Evolutionary conservation across 2,329 filamentous ascomycete species (phyloP).

Genomic region (Nemania sp.): DNA sequence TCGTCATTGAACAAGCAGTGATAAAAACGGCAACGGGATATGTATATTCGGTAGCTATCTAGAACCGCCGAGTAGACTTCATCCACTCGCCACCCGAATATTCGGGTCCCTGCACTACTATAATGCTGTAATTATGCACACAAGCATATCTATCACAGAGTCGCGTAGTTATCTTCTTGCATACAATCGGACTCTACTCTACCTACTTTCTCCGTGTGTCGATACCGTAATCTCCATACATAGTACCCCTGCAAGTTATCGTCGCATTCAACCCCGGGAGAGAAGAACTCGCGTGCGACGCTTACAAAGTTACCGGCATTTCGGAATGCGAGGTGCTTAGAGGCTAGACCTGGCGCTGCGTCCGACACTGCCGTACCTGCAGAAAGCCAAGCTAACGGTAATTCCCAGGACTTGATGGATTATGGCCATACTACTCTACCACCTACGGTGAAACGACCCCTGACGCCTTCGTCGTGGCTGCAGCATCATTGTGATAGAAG

Average conservation of each 20-base stretch:
- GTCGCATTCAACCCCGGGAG: constrained; percentile 2
- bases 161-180: constrained; percentile 54
- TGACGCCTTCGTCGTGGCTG: constrained; percentile 73
- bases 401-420: constrained; percentile 68
- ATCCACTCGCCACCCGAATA: constrained; percentile 68
- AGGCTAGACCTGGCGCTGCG: constrained; percentile 59
- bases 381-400: constrained; percentile 43
- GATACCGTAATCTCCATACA: neutral
- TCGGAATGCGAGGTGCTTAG: constrained; percentile 69
- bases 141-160: constrained; percentile 66
- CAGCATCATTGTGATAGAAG: constrained; percentile 74
- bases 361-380: constrained; percentile 37
- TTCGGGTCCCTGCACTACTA: constrained; percentile 69
- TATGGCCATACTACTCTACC: constrained; percentile 70
- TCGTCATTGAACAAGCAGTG: neutral
- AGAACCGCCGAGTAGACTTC: constrained; percentile 41
- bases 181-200: constrained; percentile 56
- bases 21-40: neutral
- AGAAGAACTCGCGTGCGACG: too few species aligned
- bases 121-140: constrained; percentile 75
- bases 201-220: constrained; percentile 47
- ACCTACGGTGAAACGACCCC: constrained; percentile 75
- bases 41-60: neutral
- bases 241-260: constrained; percentile 1
- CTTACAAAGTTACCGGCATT: constrained; percentile 75